These are phyloP conservation scores for Jacaranda copaia DNA, from an alignment of 257 asterid genomes.

Conservation along the genomic window DNA sequence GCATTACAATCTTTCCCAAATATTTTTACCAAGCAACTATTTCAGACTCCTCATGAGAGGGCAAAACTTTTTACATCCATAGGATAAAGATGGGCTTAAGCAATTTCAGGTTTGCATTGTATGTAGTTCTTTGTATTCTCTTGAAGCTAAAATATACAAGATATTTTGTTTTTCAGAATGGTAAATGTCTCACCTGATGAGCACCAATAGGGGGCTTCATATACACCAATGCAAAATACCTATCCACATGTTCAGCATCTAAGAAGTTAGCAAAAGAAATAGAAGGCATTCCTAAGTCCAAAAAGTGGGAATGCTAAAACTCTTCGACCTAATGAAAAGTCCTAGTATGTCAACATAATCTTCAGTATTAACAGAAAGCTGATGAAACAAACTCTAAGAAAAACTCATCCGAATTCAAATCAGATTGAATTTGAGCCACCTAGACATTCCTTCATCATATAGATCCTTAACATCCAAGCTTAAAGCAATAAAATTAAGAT, in stretches of 20 bases:
- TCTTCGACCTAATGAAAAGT: too few relatives aligned
- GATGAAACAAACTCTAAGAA: too few relatives aligned
- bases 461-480: too few relatives aligned
- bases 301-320: too few relatives aligned
- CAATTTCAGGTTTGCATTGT: slow-evolving; percentile 70
- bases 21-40: slow-evolving; percentile 40
- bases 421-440: too few relatives aligned
- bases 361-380: too few relatives aligned
- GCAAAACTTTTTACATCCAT: slow-evolving; percentile 65
- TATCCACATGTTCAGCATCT: neutral
- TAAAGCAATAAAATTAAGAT: too few relatives aligned
- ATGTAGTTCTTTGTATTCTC: slow-evolving; percentile 30
- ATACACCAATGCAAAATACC: neutral
- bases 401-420: too few relatives aligned
- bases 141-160: slow-evolving; percentile 17
- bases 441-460: too few relatives aligned
- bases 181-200: slow-evolving; percentile 13
- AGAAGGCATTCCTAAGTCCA: neutral
- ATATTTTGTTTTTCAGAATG: neutral
- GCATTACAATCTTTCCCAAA: slow-evolving; percentile 47
- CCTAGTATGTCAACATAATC: too few relatives aligned
- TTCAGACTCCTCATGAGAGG: slow-evolving; percentile 53
- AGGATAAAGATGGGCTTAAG: slow-evolving; percentile 65
- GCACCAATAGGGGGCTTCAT: neutral
- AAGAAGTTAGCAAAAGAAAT: neutral